phyloP scores from a whole-genome alignment of 306 rosid species.

The Phaseolus lunatus region DNA sequence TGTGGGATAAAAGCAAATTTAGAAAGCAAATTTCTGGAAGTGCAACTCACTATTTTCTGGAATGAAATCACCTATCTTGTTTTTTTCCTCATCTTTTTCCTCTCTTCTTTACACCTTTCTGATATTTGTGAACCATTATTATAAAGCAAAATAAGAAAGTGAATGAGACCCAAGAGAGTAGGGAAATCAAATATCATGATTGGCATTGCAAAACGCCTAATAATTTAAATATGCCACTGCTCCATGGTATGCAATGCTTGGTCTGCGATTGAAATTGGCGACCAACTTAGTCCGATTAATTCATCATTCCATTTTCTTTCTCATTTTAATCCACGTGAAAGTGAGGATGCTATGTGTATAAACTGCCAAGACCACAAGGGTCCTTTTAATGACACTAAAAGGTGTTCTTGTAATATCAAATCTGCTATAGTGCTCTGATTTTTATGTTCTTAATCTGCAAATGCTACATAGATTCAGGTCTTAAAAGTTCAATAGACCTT shows the following conservation, averaged over 20 bases:
- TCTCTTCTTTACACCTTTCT: conserved; percentile 8
- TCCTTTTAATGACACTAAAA: conserved; percentile 8
- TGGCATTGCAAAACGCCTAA: conserved; percentile 35
- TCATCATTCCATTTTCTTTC: neutral
- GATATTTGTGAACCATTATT: conserved; percentile 39
- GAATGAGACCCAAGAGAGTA: conserved; percentile 43
- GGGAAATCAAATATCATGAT: conserved; percentile 37
- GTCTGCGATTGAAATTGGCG: conserved; percentile 24
- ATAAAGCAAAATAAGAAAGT: conserved; percentile 32
- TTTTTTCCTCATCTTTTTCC: conserved; percentile 25
- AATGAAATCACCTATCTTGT: conserved; percentile 22
- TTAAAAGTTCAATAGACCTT: neutral
- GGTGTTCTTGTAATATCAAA: conserved; percentile 23
- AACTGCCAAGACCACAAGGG: conserved; percentile 5
- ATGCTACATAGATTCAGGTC: conserved; percentile 31
- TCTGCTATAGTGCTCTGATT: conserved; percentile 19
- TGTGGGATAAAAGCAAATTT: conserved; percentile 38
- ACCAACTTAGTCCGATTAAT: neutral
- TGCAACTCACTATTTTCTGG: conserved; percentile 28
- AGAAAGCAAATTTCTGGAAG: conserved; percentile 36
- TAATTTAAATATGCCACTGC: conserved; percentile 37
- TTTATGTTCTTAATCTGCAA: conserved; percentile 26
- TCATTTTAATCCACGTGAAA: conserved; percentile 6
- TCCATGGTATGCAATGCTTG: conserved; percentile 20
- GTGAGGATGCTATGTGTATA: neutral